Evolutionary conservation across 202 grass and related monocot species (phyloP).

Genomic region (Dendrocalamus latiflorus): DNA sequence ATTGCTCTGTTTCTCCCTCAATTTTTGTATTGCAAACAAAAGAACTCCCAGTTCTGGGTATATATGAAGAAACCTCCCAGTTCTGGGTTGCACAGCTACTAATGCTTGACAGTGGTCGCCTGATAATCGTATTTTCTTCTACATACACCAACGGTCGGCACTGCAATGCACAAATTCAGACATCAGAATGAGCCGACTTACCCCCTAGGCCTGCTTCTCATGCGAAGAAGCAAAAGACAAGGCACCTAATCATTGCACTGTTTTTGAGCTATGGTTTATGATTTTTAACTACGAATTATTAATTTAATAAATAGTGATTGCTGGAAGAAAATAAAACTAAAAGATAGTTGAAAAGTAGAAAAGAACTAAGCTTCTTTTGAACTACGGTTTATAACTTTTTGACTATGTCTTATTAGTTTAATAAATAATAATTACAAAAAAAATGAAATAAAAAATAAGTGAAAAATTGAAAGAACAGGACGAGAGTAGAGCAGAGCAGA

Average conservation of each 20-base stretch:
- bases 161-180: background rate
- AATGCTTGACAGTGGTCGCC: background rate
- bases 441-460: no score
- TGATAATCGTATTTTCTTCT: background rate
- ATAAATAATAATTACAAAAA: no score
- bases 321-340: fast-evolving
- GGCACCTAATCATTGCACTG: background rate
- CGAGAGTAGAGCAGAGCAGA: no score
- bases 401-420: no score
- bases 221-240: background rate
- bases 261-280: no score
- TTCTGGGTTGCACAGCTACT: background rate
- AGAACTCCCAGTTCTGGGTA: background rate
- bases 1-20: background rate
- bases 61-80: background rate
- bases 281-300: no score
- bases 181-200: background rate
- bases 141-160: background rate
- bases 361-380: no score
- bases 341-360: no score
- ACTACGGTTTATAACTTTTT: no score
- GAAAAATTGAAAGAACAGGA: no score
- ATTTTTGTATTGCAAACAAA: background rate
- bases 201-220: background rate
- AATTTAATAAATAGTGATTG: background rate